phyloP scores from a whole-genome alignment of 148 eudicot species.

The Mesembryanthemum crystallinum region DNA sequence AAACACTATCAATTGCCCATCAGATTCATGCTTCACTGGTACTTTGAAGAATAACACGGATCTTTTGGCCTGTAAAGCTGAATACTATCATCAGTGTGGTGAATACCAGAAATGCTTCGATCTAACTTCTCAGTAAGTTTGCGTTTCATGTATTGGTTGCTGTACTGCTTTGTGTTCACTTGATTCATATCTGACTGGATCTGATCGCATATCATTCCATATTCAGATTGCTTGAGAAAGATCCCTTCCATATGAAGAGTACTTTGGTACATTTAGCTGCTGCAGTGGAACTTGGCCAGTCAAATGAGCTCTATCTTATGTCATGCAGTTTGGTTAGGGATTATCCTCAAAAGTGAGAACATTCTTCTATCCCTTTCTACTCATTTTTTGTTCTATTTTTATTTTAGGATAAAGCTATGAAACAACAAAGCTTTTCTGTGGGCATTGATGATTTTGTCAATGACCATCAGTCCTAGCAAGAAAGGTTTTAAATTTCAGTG shows the following conservation, averaged over 20 bases:
- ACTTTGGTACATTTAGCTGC: slow-evolving; percentile 90
- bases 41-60: slow-evolving; percentile 82
- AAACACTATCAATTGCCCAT: slow-evolving; percentile 33
- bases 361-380: neutral
- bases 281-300: slow-evolving; percentile 94
- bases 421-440: neutral
- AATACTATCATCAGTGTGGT: slow-evolving; percentile 95
- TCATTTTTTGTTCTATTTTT: neutral
- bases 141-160: slow-evolving; percentile 2
- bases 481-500: too few species aligned
- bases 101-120: slow-evolving; percentile 98
- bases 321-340: slow-evolving; percentile 95
- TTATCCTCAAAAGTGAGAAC: slow-evolving; percentile 91
- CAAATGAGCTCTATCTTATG: slow-evolving; percentile 97
- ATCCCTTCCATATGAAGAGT: slow-evolving; percentile 92
- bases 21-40: slow-evolving; percentile 54
- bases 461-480: too few species aligned
- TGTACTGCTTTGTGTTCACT: neutral
- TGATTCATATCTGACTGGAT: neutral
- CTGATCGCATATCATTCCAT: slow-evolving; percentile 20
- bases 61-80: slow-evolving; percentile 97
- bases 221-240: slow-evolving; percentile 91
- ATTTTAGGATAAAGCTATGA: neutral
- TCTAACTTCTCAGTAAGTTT: slow-evolving; percentile 74
- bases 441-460: neutral